phyloP scores from a whole-genome alignment of 495 filamentous ascomycete species.

The Penicillium cataractarum region DNA sequence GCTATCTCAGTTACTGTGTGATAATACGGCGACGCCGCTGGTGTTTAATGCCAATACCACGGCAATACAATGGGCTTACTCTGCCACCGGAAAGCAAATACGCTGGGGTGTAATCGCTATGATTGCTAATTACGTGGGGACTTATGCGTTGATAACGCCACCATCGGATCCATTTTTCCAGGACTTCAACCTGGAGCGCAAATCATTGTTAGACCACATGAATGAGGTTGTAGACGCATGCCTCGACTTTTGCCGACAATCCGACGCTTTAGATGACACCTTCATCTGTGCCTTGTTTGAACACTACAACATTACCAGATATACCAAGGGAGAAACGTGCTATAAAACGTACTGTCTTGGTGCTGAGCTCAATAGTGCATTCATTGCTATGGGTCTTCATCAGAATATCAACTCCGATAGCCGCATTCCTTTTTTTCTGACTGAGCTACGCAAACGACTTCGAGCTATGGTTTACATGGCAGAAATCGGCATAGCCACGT shows the following conservation, averaged over 20 bases:
- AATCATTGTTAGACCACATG: not conserved
- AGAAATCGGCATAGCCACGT: slow-evolving; percentile 11
- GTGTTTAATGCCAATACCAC: slow-evolving; percentile 5
- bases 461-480: slow-evolving; percentile 5
- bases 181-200: slow-evolving; percentile 1
- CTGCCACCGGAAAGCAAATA: slow-evolving; percentile 5
- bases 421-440: slow-evolving; percentile 5
- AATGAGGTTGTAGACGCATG: not conserved
- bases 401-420: slow-evolving; percentile 1
- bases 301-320: slow-evolving; percentile 7
- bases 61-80: slow-evolving; percentile 4
- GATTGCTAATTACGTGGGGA: slow-evolving; percentile 4
- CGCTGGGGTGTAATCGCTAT: slow-evolving; percentile 12
- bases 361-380: slow-evolving; percentile 4
- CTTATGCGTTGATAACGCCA: not conserved
- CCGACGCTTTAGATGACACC: not conserved
- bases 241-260: slow-evolving; percentile 6
- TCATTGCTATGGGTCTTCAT: slow-evolving; percentile 6
- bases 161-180: slow-evolving; percentile 9
- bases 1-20: slow-evolving; percentile 4
- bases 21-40: slow-evolving; percentile 1
- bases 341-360: slow-evolving; percentile 8
- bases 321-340: slow-evolving; percentile 7
- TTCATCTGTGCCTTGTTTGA: slow-evolving; percentile 5
- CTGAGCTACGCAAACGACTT: slow-evolving; percentile 11